phyloP scores from a whole-genome alignment of 352 stramenopile genomes.

The Phytophthora colocasiae region DNA sequence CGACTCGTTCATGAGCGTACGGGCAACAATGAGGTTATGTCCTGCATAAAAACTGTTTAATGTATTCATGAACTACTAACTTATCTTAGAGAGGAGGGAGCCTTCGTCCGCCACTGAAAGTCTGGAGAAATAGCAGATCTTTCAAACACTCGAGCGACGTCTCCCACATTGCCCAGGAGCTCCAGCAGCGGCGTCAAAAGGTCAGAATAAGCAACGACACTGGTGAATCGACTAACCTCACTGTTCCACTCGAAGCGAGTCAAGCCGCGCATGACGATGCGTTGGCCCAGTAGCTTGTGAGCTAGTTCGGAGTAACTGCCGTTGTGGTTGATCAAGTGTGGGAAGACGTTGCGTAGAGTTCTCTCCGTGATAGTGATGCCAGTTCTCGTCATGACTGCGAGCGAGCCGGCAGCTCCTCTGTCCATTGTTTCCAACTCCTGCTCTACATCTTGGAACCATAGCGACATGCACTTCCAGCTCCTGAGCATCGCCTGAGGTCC shows the following conservation, averaged over 20 bases:
- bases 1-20: too few relatives aligned
- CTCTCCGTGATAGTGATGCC: conserved; percentile 23
- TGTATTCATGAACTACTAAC: too few relatives aligned
- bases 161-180: conserved; percentile 24
- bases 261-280: conserved; percentile 25
- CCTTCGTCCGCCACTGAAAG: neutral
- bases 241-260: conserved; percentile 28
- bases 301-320: neutral
- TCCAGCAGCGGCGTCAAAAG: conserved; percentile 22
- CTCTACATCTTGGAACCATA: conserved; percentile 26
- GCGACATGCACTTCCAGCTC: conserved; percentile 25
- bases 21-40: too few relatives aligned
- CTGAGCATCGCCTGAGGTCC: conserved; percentile 17
- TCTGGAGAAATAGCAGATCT: conserved; percentile 23
- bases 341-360: conserved; percentile 29
- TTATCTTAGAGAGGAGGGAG: neutral
- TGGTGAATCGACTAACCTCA: neutral
- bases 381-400: conserved; percentile 15
- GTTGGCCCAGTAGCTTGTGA: conserved; percentile 16
- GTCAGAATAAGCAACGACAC: conserved; percentile 20
- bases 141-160: conserved; percentile 23
- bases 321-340: conserved; percentile 11
- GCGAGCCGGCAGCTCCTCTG: conserved; percentile 1
- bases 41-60: too few relatives aligned
- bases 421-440: conserved; percentile 15